phyloP scores from a whole-genome alignment of 306 rosid genomes.

The Prunus fruticosa region DNA sequence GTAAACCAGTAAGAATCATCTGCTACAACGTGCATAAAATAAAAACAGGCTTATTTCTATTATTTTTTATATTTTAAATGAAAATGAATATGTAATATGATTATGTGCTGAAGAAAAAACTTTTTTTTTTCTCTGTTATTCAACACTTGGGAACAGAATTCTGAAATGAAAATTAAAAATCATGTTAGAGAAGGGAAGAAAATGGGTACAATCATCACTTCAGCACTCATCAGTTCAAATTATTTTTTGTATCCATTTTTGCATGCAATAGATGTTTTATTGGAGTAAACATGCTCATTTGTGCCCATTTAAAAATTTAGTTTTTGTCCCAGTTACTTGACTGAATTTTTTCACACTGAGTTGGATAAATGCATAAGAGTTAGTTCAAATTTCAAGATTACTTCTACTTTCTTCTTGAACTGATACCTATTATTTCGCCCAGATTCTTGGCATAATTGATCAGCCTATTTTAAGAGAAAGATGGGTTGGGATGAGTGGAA shows the following conservation, averaged over 20 bases:
- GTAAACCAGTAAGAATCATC: slow-evolving; percentile 66
- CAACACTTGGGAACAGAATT: background rate
- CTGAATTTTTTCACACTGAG: slow-evolving; percentile 12
- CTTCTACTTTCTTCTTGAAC: background rate
- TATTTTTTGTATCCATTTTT: background rate
- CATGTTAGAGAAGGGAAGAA: background rate
- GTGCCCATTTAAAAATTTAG: background rate
- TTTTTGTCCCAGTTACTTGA: slow-evolving; percentile 6
- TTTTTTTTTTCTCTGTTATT: background rate
- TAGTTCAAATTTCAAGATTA: background rate
- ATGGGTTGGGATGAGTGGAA: slow-evolving; percentile 84
- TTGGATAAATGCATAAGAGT: background rate
- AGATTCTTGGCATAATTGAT: slow-evolving; percentile 93
- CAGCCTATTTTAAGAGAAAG: slow-evolving; percentile 90
- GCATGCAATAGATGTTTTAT: background rate
- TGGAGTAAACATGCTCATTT: background rate
- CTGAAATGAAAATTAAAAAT: background rate
- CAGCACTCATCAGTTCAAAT: background rate
- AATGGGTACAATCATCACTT: background rate
- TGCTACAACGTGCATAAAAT: slow-evolving; percentile 14
- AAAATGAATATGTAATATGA: background rate
- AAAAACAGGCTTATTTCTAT: background rate
- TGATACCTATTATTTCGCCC: background rate
- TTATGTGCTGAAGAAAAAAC: background rate
- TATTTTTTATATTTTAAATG: background rate